These are phyloP conservation scores for Pleurotus ostreatus DNA, from an alignment of 768 basidiomycete species.

Conservation along the genomic window DNA sequence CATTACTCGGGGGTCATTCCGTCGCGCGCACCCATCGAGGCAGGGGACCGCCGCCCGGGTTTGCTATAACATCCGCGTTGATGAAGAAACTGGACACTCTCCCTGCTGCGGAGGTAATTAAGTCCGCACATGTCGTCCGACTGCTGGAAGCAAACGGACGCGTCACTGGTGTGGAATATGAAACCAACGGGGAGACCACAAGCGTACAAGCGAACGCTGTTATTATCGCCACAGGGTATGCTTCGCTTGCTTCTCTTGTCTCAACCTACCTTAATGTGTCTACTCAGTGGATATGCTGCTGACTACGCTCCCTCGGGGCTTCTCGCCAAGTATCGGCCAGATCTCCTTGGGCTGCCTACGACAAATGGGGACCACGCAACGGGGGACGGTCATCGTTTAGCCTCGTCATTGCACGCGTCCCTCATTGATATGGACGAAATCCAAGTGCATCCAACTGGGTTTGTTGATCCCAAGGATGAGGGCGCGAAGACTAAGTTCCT, in stretches of 20 bases:
- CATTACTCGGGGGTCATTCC: constrained; percentile 19
- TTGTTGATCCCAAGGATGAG: constrained; percentile 75
- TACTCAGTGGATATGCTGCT: constrained; percentile 19
- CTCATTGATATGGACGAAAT: constrained; percentile 20
- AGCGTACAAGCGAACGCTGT: constrained; percentile 1
- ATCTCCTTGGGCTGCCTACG: constrained; percentile 20
- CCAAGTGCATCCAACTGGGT: constrained; percentile 57
- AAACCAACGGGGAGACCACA: constrained; percentile 8
- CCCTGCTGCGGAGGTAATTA: constrained; percentile 13
- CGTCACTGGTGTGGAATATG: constrained; percentile 22
- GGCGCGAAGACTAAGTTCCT: constrained; percentile 72
- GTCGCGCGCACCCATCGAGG: constrained; percentile 20
- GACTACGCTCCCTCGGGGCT: constrained; percentile 18
- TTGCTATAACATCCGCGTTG: constrained; percentile 21
- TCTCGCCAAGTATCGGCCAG: constrained; percentile 19
- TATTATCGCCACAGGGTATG: constrained; percentile 2
- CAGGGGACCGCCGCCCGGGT: constrained; percentile 21
- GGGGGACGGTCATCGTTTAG: constrained; percentile 20
- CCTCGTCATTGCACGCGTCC: constrained; percentile 10
- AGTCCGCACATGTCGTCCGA: constrained; percentile 17
- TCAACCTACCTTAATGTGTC: neutral
- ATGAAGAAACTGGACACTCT: constrained; percentile 18
- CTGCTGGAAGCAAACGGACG: constrained; percentile 15
- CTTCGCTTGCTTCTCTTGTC: neutral
- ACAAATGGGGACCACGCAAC: constrained; percentile 24